These are phyloP conservation scores for Serendipita indica DNA, from an alignment of 768 basidiomycete genomes.

Conservation along the genomic window DNA sequence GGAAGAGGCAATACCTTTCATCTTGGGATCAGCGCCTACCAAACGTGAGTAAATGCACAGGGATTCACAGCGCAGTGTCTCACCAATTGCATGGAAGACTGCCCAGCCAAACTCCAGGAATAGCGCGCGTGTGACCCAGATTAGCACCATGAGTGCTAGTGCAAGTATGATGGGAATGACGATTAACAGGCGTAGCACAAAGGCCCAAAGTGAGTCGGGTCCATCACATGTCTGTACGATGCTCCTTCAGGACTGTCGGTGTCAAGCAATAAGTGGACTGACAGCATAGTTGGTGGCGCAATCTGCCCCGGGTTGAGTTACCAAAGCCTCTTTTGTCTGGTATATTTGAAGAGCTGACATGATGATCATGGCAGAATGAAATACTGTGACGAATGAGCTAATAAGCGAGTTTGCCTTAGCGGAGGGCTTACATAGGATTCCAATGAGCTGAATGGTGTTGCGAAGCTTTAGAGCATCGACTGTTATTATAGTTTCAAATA, in stretches of 20 bases:
- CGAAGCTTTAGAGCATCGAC: conserved; percentile 68
- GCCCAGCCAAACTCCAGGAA: conserved; percentile 84
- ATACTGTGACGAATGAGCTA: conserved; percentile 30
- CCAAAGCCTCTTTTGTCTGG: conserved; percentile 53
- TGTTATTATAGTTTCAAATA: conserved; percentile 69
- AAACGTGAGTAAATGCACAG: not conserved
- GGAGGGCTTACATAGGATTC: conserved; percentile 3
- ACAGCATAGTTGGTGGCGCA: conserved; percentile 25
- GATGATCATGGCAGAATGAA: conserved; percentile 60
- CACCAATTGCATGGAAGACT: conserved; percentile 74
- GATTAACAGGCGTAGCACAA: conserved; percentile 52
- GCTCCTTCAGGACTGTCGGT: not conserved
- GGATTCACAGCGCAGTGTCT: not conserved
- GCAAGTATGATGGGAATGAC: conserved; percentile 57
- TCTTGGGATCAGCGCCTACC: conserved; percentile 49
- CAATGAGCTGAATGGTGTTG: conserved; percentile 56
- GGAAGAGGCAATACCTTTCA: conserved; percentile 45
- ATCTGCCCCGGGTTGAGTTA: conserved; percentile 18
- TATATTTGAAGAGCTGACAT: conserved; percentile 64
- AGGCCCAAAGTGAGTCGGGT: conserved; percentile 40
- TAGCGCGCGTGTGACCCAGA: conserved; percentile 54
- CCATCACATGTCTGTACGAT: conserved; percentile 35
- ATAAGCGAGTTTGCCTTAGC: conserved; percentile 9
- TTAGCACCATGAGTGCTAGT: conserved; percentile 47
- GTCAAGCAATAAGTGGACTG: conserved; percentile 19